phyloP scores from a whole-genome alignment of 345 rosid species.

The Adansonia digitata region DNA sequence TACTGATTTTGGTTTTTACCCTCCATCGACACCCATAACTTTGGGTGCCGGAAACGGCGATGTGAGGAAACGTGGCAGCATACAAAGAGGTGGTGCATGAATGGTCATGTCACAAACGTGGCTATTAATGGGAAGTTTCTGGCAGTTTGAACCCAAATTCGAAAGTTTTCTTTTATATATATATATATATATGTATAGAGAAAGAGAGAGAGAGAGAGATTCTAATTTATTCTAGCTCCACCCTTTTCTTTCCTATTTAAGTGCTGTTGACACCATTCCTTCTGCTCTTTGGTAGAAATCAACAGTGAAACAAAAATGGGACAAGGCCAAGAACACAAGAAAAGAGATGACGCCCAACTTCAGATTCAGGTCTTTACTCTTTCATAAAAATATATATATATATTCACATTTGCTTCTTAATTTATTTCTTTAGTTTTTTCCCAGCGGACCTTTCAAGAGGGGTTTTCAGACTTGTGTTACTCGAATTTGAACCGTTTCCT shows the following conservation, averaged over 20 bases:
- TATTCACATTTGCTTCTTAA: background rate
- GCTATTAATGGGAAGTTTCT: background rate
- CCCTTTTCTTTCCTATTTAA: too few species aligned
- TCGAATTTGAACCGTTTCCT: too few species aligned
- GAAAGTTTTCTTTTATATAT: background rate
- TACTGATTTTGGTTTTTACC: background rate
- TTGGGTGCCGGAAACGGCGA: background rate
- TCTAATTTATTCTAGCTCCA: too few species aligned
- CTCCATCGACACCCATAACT: background rate
- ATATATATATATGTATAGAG: too few species aligned
- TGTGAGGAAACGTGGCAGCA: slow-evolving; percentile 3
- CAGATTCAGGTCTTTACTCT: slow-evolving; percentile 32
- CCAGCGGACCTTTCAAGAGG: too few species aligned
- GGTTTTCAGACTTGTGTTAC: too few species aligned
- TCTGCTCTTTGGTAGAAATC: background rate
- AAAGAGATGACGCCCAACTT: slow-evolving; percentile 26
- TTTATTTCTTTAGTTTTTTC: background rate
- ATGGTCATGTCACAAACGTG: background rate
- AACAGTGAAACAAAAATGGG: slow-evolving; percentile 23
- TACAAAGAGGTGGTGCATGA: background rate
- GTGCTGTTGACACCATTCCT: background rate
- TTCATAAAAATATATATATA: background rate
- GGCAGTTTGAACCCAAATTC: background rate
- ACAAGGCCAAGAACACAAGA: slow-evolving; percentile 38
- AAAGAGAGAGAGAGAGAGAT: too few species aligned